Conservation (phyloP, 2,329 filamentous ascomycete species). For the Amphichorda felina region DNA sequence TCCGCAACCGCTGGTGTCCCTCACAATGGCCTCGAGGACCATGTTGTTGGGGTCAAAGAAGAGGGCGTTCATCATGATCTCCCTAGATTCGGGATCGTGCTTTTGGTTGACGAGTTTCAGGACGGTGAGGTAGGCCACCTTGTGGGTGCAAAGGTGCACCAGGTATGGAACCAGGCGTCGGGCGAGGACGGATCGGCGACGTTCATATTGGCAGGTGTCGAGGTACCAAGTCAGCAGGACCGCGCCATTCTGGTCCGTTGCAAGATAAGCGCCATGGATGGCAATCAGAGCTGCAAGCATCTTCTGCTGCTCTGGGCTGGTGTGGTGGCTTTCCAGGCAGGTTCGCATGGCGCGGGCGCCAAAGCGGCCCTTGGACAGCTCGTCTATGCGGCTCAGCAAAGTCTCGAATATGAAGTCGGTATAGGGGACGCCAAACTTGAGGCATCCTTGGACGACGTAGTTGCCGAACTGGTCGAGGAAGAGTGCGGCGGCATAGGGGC, state of each 20-base stretch:
- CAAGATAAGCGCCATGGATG: slow-evolving; percentile 91
- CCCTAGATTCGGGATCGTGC: slow-evolving; percentile 82
- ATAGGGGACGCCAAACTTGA: slow-evolving; percentile 79
- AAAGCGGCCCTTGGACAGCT: slow-evolving; percentile 83
- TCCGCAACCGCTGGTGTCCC: slow-evolving; percentile 82
- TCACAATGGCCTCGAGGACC: slow-evolving; percentile 78
- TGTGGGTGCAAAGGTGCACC: slow-evolving; percentile 94
- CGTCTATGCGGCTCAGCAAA: slow-evolving; percentile 91
- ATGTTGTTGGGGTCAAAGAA: slow-evolving; percentile 88
- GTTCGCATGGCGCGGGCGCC: slow-evolving; percentile 93
- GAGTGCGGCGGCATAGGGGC: slow-evolving; percentile 76
- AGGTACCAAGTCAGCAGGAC: slow-evolving; percentile 94
- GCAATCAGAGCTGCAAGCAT: slow-evolving; percentile 91
- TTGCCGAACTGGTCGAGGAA: slow-evolving; percentile 98
- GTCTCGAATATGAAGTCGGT: slow-evolving; percentile 98
- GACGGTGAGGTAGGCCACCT: slow-evolving; percentile 93
- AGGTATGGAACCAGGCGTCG: slow-evolving; percentile 86
- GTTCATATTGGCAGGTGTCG: slow-evolving; percentile 92
- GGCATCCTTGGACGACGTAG: slow-evolving; percentile 92
- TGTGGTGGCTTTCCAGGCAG: slow-evolving; percentile 90
- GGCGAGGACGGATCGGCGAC: slow-evolving; percentile 80
- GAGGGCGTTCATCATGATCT: slow-evolving; percentile 77
- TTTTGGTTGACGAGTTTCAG: slow-evolving; percentile 98
- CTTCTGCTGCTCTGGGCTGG: slow-evolving; percentile 88
- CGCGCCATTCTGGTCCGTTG: slow-evolving; percentile 91